Base-by-base conservation (phyloP, 192 early-diverging fungal species). In the Irineochytrium annulatum region DNA sequence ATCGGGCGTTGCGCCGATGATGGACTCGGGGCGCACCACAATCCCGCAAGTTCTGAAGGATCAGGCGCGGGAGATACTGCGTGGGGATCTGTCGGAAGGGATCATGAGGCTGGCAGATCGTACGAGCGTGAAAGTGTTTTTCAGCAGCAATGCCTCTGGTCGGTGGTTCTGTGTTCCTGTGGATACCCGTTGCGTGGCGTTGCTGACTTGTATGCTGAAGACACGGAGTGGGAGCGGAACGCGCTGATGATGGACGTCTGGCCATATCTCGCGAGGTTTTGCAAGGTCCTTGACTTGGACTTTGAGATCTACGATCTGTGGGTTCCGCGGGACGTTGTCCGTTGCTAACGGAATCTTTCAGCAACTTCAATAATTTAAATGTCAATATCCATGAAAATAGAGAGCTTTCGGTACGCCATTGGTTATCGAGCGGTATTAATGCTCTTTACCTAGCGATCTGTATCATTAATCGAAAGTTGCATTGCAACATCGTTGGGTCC, bases 281-380 rank as follows among this genome's bases (percentile, higher is more conserved):
- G 60, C 56, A 41, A 24, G 17, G 22, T 46, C 5, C 34, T 63
- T 3, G 60, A 31, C 8, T 32, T 69, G 30, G 67, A 69, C 43
- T 56, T 69, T 46, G 60, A 29, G 3, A 54, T 57, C 19, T 33
- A 57, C 28, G 67, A 69, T 34, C 31, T 63, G 67, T 69, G 27
- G 22, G 61, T 52, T 3, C 8, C 22, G 39, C 19, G 33, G 24
- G 26, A 55, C n/a, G 33, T 29, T 27, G 24, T 13, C 14, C 32
- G 34, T 29, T 55, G 11, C 27, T 27, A 0, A n/a, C 4, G 33
- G 13, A 22, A 27, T 24, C 31, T 19, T 22, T 3, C 34, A 67
- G 65, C 3, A 49, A 59, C 51, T 67, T 57, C 48, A 67, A 67
- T 31, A 19, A 39, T 14, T 29, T 57, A 13, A 52, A 67, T 24